Evolutionary conservation across 2,329 filamentous ascomycete species (phyloP).

Genomic region (Penicillium sp.): DNA sequence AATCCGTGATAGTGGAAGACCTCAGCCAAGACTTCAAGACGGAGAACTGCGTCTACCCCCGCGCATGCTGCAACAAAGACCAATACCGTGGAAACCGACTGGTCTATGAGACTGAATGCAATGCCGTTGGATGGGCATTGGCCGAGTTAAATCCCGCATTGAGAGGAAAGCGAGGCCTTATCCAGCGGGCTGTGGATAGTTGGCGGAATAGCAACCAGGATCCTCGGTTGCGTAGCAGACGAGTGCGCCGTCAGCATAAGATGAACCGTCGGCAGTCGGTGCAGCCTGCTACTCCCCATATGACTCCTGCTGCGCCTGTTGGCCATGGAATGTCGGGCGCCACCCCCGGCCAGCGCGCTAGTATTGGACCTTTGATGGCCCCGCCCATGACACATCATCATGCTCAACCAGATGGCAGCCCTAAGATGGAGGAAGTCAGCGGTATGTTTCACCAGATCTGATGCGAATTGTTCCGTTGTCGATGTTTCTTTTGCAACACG

Average conservation of each 20-base stretch:
- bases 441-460: slow-evolving; percentile 98
- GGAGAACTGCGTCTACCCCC: slow-evolving; percentile 96
- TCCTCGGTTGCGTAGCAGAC: slow-evolving; percentile 80
- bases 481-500: slow-evolving; percentile 13
- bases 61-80: slow-evolving; percentile 91
- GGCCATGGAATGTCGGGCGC: slow-evolving; percentile 62
- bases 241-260: slow-evolving; percentile 94
- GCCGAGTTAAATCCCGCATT: slow-evolving; percentile 89
- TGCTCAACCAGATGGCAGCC: slow-evolving; percentile 68
- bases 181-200: slow-evolving; percentile 95
- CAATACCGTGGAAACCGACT: slow-evolving; percentile 94
- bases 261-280: slow-evolving; percentile 82
- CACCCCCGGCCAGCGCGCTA: slow-evolving; percentile 32
- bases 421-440: slow-evolving; percentile 70
- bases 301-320: slow-evolving; percentile 66
- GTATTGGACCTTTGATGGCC: slow-evolving; percentile 66
- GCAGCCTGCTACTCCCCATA: slow-evolving; percentile 60
- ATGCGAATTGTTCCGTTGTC: slow-evolving; percentile 36
- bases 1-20: slow-evolving; percentile 89
- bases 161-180: slow-evolving; percentile 89
- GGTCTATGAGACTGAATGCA: slow-evolving; percentile 98
- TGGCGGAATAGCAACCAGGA: slow-evolving; percentile 99
- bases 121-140: slow-evolving; percentile 98
- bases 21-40: slow-evolving; percentile 89
- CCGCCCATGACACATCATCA: slow-evolving; percentile 70